Evolutionary conservation across 2,329 filamentous ascomycete species (phyloP).

Genomic region (Penicillium sp.): DNA sequence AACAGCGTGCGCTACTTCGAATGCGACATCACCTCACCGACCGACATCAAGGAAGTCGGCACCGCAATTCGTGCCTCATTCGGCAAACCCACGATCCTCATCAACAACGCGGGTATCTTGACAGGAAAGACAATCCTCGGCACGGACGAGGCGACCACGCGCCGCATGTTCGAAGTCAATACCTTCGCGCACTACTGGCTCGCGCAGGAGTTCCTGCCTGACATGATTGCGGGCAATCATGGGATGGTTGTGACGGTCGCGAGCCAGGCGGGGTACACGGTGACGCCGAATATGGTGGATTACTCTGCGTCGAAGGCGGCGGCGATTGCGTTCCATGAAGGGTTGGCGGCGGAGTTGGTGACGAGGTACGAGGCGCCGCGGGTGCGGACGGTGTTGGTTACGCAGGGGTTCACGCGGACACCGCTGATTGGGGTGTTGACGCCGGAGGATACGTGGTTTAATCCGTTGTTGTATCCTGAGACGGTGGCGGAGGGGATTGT

Average conservation of each 20-base stretch:
- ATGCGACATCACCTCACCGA: constrained; percentile 68
- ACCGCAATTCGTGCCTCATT: constrained; percentile 58
- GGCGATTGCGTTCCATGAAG: constrained; percentile 70
- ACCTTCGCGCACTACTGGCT: constrained; percentile 69
- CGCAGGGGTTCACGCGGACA: constrained; percentile 66
- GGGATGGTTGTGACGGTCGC: constrained; percentile 75
- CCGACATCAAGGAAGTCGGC: constrained; percentile 58
- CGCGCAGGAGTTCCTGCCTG: constrained; percentile 69
- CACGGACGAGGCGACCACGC: constrained; percentile 61
- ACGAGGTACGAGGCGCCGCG: constrained; percentile 65
- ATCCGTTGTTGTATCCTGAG: constrained; percentile 61
- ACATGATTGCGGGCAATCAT: constrained; percentile 67
- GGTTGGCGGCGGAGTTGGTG: constrained; percentile 60
- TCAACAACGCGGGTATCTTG: constrained; percentile 42
- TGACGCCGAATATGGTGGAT: constrained; percentile 68
- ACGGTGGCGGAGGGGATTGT: constrained; percentile 69
- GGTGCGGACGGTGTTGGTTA: constrained; percentile 67
- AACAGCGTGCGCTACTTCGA: constrained; percentile 66
- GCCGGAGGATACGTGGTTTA: constrained; percentile 55
- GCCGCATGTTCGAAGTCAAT: constrained; percentile 72
- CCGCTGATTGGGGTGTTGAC: constrained; percentile 63
- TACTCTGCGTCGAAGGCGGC: constrained; percentile 71
- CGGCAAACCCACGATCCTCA: constrained; percentile 69
- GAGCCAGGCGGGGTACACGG: constrained; percentile 64
- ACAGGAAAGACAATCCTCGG: constrained; percentile 65